Base-by-base conservation (phyloP, 129 eudicot species). In the Deinandra increscens region DNA sequence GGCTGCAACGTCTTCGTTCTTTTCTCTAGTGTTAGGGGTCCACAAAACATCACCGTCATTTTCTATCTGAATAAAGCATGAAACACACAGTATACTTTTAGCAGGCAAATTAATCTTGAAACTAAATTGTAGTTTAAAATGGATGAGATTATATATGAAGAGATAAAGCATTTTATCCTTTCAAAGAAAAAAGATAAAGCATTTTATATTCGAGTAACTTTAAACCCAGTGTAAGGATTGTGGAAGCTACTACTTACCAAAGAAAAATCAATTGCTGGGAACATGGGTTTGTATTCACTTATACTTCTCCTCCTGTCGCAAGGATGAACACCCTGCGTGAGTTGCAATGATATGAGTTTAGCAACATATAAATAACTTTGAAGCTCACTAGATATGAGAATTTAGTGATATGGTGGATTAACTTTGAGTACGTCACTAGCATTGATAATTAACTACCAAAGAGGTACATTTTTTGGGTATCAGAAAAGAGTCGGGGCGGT, bases 211-310 rank as follows among this genome's bases (percentile, higher is more conserved):
- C 20, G 6, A 45, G 61, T 44, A 67, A 75, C 22, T 31, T 50
- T 31, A 64, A 56, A 51, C 68, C 20, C 23, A 12, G 55, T 69
- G 56, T 34, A 66, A 45, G 39, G 31, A 43, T 34, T 59, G 59
- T 20, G 64, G n/a, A 70, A 36, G 37, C 11, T 60, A 87, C 95
- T 34, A 38, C 33, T 86, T 84, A 63, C 96, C 91, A 84, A 66
- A 36, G 98, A 93, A 82, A 92, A 93, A 78, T 93, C 98, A 76
- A 93, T 85, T 63, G 96, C 96, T 63, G 98, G 98, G 59, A 93
- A 93, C 72, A 89, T 75, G 37, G 81, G 70, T 71, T 84, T 83
- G 64, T 89, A 88, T 73, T 92, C 95, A 33, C 68, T 81, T 44
- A 87, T 69, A 81, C 81, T 89, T 84, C 98, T 89, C 78, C 98